Evolutionary conservation across 192 early-diverging fungal species (phyloP).

Genomic region (Umbelopsis sp.): DNA sequence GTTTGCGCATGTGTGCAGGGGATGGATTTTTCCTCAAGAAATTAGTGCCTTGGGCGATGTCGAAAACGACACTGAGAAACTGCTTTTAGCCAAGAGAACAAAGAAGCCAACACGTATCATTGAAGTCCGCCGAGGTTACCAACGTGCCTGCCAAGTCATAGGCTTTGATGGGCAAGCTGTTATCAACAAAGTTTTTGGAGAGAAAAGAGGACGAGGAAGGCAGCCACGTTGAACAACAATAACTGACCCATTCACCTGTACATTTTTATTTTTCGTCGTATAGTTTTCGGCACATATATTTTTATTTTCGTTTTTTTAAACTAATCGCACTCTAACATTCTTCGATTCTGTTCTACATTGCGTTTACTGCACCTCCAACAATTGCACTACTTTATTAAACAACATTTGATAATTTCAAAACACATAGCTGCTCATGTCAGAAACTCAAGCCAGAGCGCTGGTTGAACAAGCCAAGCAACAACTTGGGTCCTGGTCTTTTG

Average conservation of each 20-base stretch:
- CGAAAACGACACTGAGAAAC: constrained; percentile 23
- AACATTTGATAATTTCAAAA: background rate
- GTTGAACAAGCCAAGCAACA: constrained; percentile 73
- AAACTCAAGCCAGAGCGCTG: constrained; percentile 57
- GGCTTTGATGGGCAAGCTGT: constrained; percentile 16
- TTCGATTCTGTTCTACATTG: constrained; percentile 35
- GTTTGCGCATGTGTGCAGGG: constrained; percentile 21
- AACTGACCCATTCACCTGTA: constrained; percentile 14
- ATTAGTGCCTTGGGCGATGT: constrained; percentile 25
- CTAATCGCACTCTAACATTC: constrained; percentile 12
- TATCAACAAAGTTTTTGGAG: constrained; percentile 12
- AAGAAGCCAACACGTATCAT: constrained; percentile 23
- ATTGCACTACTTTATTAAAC: constrained; percentile 7
- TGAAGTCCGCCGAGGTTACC: constrained; percentile 33
- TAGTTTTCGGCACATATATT: background rate
- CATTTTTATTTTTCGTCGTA: background rate
- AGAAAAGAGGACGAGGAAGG: background rate
- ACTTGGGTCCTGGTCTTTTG: constrained; percentile 63
- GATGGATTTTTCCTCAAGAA: constrained; percentile 28
- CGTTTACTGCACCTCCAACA: background rate
- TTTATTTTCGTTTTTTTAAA: background rate
- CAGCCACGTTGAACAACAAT: background rate
- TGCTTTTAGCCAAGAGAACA: constrained; percentile 26
- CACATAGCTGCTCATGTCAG: background rate
- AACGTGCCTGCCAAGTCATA: constrained; percentile 22